phyloP scores from a whole-genome alignment of 2,329 filamentous ascomycete species.

The Colletotrichum chlorophyti region DNA sequence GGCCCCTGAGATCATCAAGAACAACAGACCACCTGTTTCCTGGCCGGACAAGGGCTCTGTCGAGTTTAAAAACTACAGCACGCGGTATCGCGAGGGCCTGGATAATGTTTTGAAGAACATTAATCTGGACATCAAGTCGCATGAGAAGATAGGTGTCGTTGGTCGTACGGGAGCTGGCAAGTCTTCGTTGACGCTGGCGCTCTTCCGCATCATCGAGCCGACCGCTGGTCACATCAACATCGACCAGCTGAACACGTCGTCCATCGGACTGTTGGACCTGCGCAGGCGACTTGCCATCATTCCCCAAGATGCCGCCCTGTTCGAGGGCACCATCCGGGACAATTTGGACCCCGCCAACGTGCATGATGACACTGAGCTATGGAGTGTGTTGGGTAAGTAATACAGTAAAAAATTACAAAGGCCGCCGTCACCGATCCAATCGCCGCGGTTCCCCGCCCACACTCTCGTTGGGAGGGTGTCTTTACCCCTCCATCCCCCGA shows the following conservation, averaged over 20 bases:
- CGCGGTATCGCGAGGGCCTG: slow-evolving; percentile 86
- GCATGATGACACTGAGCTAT: slow-evolving; percentile 95
- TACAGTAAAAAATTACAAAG: too few relatives aligned
- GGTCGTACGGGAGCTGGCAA: slow-evolving; percentile 96
- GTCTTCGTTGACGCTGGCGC: slow-evolving; percentile 87
- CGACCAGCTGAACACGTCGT: slow-evolving; percentile 86
- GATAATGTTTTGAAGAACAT: slow-evolving; percentile 94
- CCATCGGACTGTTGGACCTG: slow-evolving; percentile 88
- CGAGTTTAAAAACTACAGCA: slow-evolving; percentile 92
- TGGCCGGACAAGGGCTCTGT: slow-evolving; percentile 93
- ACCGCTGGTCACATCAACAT: slow-evolving; percentile 84
- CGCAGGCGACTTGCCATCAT: slow-evolving; percentile 93
- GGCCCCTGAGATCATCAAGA: slow-evolving; percentile 90
- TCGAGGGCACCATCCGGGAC: slow-evolving; percentile 91
- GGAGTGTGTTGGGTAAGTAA: slow-evolving; percentile 87
- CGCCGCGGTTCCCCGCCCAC: slow-evolving; percentile 21
- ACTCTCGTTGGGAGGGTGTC: slow-evolving; percentile 5
- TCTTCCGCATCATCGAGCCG: slow-evolving; percentile 96
- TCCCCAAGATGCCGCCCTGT: slow-evolving; percentile 94
- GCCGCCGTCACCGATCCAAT: slow-evolving; percentile 11
- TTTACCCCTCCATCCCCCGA: slow-evolving; percentile 16
- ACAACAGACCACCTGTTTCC: slow-evolving; percentile 83
- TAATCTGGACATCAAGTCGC: slow-evolving; percentile 89
- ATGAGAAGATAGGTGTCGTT: slow-evolving; percentile 98
- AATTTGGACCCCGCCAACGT: slow-evolving; percentile 95